Conservation (phyloP, 129 eudicot genomes). For the Rutidosis leptorrhynchoides region DNA sequence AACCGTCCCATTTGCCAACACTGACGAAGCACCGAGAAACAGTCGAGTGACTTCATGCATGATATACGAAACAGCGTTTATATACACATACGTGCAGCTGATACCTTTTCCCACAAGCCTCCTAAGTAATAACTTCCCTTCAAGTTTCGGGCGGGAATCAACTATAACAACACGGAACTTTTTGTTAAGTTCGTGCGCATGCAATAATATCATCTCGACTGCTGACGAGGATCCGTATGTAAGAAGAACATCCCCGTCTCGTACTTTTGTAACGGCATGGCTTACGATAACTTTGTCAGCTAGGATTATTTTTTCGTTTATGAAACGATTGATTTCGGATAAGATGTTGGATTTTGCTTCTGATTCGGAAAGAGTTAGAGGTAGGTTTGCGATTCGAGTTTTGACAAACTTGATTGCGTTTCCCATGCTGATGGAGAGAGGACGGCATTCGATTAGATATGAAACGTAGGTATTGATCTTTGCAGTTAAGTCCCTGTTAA, state of each 20-base stretch:
- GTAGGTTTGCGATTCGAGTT: slow-evolving; percentile 60
- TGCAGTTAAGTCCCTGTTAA: slow-evolving; percentile 76
- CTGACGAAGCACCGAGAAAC: slow-evolving; percentile 86
- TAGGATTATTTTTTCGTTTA: slow-evolving; percentile 72
- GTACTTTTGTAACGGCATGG: slow-evolving; percentile 92
- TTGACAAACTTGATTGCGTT: slow-evolving; percentile 88
- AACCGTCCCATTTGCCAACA: slow-evolving; percentile 91
- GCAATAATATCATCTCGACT: slow-evolving; percentile 77
- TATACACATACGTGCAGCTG: slow-evolving; percentile 81
- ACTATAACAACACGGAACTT: slow-evolving; percentile 80
- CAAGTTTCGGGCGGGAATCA: slow-evolving; percentile 96
- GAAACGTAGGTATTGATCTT: slow-evolving; percentile 78
- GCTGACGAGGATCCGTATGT: slow-evolving; percentile 89
- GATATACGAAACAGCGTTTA: slow-evolving; percentile 87
- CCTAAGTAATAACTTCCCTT: slow-evolving; percentile 73
- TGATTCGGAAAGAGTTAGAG: slow-evolving; percentile 69
- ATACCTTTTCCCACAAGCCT: slow-evolving; percentile 85
- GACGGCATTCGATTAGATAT: slow-evolving; percentile 86
- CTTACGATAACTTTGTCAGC: slow-evolving; percentile 87
- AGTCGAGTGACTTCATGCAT: slow-evolving; percentile 93
- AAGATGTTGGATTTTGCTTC: slow-evolving; percentile 73
- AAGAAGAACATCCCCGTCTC: slow-evolving; percentile 91
- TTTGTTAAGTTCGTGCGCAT: slow-evolving; percentile 87
- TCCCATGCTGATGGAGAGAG: slow-evolving; percentile 96
- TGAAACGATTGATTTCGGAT: slow-evolving; percentile 75